These are phyloP conservation scores for Hypoxylon sp. DNA, from an alignment of 2,329 filamentous ascomycete species.

Conservation along the genomic window DNA sequence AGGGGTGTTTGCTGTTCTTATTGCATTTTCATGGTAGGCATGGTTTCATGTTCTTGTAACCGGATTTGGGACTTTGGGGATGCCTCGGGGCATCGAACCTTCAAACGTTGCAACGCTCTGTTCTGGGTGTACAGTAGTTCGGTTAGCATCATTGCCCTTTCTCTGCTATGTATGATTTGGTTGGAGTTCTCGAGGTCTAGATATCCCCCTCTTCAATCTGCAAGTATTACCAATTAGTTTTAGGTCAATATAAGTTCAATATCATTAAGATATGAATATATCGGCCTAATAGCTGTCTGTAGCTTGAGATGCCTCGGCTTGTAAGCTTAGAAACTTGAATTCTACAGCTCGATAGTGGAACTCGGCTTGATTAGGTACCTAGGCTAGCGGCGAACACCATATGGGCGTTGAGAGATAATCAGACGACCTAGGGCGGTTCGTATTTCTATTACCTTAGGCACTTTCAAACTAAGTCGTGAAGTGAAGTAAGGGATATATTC, in stretches of 20 bases:
- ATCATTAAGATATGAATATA: neutral
- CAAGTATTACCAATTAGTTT: slow-evolving; percentile 1
- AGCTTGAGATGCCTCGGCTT: neutral
- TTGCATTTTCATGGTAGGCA: slow-evolving; percentile 29
- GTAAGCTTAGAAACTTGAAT: neutral
- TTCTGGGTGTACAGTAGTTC: slow-evolving; percentile 37
- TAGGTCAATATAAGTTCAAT: neutral
- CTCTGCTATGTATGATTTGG: slow-evolving; percentile 26
- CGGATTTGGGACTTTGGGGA: slow-evolving; percentile 23
- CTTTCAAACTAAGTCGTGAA: neutral
- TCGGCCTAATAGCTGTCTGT: neutral
- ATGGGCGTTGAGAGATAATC: slow-evolving; percentile 11
- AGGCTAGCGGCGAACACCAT: neutral
- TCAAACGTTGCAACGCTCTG: slow-evolving; percentile 32
- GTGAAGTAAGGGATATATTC: neutral
- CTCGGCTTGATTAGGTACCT: neutral
- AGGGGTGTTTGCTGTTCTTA: slow-evolving; percentile 21
- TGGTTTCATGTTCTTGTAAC: slow-evolving; percentile 20
- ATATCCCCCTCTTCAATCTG: slow-evolving; percentile 21
- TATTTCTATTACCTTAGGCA: slow-evolving; percentile 10
- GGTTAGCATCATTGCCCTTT: slow-evolving; percentile 35
- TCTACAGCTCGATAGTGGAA: neutral
- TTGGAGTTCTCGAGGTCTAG: slow-evolving; percentile 5
- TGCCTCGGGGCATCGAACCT: slow-evolving; percentile 24
- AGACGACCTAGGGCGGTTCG: neutral